Base-by-base conservation (phyloP, 805 yeast species). In the Metschnikowia drakensbergensis region DNA sequence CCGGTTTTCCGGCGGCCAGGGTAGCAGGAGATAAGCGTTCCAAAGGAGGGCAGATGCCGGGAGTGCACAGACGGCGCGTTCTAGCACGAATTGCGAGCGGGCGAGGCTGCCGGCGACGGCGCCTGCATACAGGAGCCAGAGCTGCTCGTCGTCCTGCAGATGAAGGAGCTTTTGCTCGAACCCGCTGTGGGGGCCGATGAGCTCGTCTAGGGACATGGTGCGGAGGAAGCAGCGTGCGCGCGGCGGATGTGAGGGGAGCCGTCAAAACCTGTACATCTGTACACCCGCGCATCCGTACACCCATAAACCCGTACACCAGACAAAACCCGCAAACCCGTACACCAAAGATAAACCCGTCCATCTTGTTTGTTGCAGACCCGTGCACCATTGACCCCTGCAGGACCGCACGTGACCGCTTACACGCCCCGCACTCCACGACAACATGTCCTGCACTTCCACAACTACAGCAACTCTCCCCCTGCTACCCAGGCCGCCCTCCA, bases 121-220 rank as follows among this genome's bases (percentile, higher is more conserved):
- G 7, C 54, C 58, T 9, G 22, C 41, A 48, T 56, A 56, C 34
- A 51, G 58, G 17, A 56, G 53, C 59, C 59, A 56, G 7, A 49
- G 42, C 3, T 45, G 31, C 37, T 56, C 59, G 40, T 53, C 45
- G 17, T 51, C 49, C 6, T 38, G 42, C n/a, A 46, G 45, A 3
- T 11, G 11, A 2, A 49, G 45, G 29, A 56, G 43, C 10, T 43
- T 23, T 26, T 48, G 53, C 42, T 56, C 59, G 33, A 43, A 53
- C 31, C 36, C 49, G n/a, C 50, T 23, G 38, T 44, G 45, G 8
- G 48, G 50, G 6, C 51, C 45, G 10, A 55, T 44, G 3, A 53
- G 44, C 3, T 46, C 22, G 42, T 51, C 51, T 27, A 54, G 23
- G 6, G 39, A 41, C 50, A 49, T 47, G 13, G 38, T 6, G 17